Evolutionary conservation across 108 stramenopile genomes (phyloP).

Genomic region (Skeletonema tropicum): DNA sequence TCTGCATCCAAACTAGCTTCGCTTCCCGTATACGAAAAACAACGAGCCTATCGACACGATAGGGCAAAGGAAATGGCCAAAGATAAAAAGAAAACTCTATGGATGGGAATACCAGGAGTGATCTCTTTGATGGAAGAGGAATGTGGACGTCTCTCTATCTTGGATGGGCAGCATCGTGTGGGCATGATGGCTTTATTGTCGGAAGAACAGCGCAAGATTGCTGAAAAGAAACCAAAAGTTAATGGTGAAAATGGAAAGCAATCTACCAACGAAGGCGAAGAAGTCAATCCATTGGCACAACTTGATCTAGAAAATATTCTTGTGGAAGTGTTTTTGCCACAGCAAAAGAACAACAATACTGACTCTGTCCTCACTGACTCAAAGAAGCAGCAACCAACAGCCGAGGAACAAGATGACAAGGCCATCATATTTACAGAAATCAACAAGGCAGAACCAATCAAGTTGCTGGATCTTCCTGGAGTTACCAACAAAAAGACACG

Average conservation of each 20-base stretch:
- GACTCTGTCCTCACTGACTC: not conserved
- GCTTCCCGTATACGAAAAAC: conserved; percentile 79
- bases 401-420: conserved; percentile 50
- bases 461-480: conserved; percentile 79
- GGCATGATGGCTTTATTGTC: conserved; percentile 80
- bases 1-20: conserved; percentile 49
- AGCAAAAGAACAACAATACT: not conserved
- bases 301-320: conserved; percentile 74
- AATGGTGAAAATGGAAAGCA: conserved; percentile 3
- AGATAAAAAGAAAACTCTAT: conserved; percentile 68
- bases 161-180: conserved; percentile 92
- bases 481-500: conserved; percentile 59
- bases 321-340: conserved; percentile 74
- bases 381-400: not conserved
- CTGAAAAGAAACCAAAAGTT: conserved; percentile 3
- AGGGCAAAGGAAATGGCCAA: conserved; percentile 72
- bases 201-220: conserved; percentile 40
- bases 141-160: conserved; percentile 65
- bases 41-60: conserved; percentile 78
- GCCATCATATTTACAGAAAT: conserved; percentile 83
- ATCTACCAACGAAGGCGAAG: not conserved
- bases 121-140: conserved; percentile 69
- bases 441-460: conserved; percentile 88
- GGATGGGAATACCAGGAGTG: conserved; percentile 77
- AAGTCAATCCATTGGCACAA: conserved; percentile 15